Evolutionary conservation across 306 rosid genomes (phyloP), one percentile per base, ranked within the genome.

Genomic region (Begonia loranthoides): DNA sequence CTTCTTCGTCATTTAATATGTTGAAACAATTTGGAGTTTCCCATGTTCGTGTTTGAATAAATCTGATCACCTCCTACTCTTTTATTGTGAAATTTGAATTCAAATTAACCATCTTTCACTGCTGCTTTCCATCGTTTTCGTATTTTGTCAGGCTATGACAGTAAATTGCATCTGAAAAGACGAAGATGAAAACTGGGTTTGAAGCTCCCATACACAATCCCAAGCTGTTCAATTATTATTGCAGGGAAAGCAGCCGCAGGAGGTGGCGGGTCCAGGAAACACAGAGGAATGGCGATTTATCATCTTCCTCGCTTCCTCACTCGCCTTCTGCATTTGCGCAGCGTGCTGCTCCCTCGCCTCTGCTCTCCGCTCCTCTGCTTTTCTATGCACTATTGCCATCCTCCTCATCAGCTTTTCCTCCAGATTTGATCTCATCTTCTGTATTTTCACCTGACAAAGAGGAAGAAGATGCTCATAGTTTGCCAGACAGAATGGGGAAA

Each of bases 361-460:
- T 67, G 51, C 84, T 56, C 93, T 78, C 94, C 78, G 66, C 49
- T 92, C 99, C 64, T 86, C 93, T 1, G 96, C 94, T 73, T 92
- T 92, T 70, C 94, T 73, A 50, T 81, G 84, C 52, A 87, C 99
- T 43, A 75, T 17, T 44, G 79, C 59, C 93, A 83, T 75, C 59
- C 77, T 92, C 84, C 73, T 92, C 99, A 87, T 92, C 81, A 87
- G 50, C 68, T 92, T 92, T 51, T 87, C 96, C 69, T 92, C 99
- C 36, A 92, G 65, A 65, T 83, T 80, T 66, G 99, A 78, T 68
- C 75, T 80, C 99, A 92, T 92, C 76, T 78, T 87, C 58, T 92
- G 88, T 68, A 92, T 73, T 59, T 83, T 92, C 75, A 92, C 94
- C 99, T 92, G 60, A 9, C 51, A 17, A 28, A 28, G 4, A 28